These are phyloP conservation scores for Quercus lobata DNA, from an alignment of 331 rosid genomes.

Conservation along the genomic window DNA sequence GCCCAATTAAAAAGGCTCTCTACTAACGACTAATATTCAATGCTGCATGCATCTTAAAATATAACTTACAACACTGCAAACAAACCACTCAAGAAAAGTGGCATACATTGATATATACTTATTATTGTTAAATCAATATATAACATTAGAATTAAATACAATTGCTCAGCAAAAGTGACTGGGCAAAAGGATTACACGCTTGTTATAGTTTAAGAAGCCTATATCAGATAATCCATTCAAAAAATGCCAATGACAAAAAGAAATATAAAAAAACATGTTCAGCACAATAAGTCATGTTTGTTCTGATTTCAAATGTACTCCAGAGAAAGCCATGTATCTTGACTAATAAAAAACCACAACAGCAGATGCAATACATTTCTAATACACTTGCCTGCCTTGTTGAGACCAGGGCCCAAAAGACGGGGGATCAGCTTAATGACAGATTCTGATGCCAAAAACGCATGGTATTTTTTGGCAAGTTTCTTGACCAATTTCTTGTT, in stretches of 20 bases:
- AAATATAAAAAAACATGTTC: not conserved
- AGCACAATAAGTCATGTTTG: not conserved
- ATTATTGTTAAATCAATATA: not conserved
- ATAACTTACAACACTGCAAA: not conserved
- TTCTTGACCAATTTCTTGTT: constrained; percentile 73
- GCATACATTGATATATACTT: not conserved
- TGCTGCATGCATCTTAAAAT: not conserved
- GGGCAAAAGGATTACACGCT: not conserved
- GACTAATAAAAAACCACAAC: not conserved
- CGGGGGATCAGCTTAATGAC: constrained; percentile 84
- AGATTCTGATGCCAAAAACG: constrained; percentile 84
- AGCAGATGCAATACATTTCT: not conserved
- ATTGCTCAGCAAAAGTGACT: not conserved
- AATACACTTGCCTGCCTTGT: constrained; percentile 74
- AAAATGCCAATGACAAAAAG: not conserved
- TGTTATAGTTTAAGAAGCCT: not conserved
- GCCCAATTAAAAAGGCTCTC: not conserved
- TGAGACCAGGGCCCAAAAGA: constrained; percentile 84
- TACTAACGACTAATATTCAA: not conserved
- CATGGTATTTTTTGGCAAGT: constrained; percentile 78
- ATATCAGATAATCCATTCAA: not conserved
- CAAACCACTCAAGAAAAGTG: not conserved
- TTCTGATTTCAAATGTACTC: not conserved
- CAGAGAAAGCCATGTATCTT: not conserved
- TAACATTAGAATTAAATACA: not conserved